Evolutionary conservation across 257 asterid genomes (phyloP), one percentile per base, ranked within the genome.

Genomic region (Primulina huaijiensis): DNA sequence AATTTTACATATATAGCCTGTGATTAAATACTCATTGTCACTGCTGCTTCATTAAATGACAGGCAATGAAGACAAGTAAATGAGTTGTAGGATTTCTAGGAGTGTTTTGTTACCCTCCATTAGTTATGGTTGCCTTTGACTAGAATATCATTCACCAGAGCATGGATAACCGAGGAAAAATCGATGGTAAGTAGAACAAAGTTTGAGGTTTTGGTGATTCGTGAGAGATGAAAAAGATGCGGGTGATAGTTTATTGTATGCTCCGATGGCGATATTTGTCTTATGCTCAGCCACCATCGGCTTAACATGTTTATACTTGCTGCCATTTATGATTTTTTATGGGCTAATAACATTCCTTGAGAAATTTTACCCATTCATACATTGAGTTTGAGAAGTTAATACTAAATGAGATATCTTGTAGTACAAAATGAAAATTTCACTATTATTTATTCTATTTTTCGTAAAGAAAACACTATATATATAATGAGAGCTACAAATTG

Each of bases 21-120:
- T 71, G 63, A 58, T 20, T 55, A 6, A 78, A 43, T 67, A 72
- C 35, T 81, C 46, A 72, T 12, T 50, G 65, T 68, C 52, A 14
- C 31, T 38, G 61, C 34, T 72, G 23, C 43, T 67, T 43, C 67
- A 38, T 73, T 59, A 62, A 34, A 27, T 66, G 65, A 9, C 81
- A 86, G 96, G 83, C 69, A 76, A 79, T 6, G 82, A 74, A 74
- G 86, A 78, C 58, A 79, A 77, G 38, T 78, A 77, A 77, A 52
- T 78, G 82, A 82, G 29, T 37, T 38, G 31, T 7, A 65, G 19
- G 35, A 60, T 65, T 58, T 53, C 27, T 67, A 34, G 31, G 34
- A 35, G 63, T 30, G 52, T 35, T 65, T 57, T 68, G 35, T 52
- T 55, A 62, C 67, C 68, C 25, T 55, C 46, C 57, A 19, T 31